Evolutionary conservation across 495 filamentous ascomycete species (phyloP).

Genomic region (Venustampulla echinocandica): DNA sequence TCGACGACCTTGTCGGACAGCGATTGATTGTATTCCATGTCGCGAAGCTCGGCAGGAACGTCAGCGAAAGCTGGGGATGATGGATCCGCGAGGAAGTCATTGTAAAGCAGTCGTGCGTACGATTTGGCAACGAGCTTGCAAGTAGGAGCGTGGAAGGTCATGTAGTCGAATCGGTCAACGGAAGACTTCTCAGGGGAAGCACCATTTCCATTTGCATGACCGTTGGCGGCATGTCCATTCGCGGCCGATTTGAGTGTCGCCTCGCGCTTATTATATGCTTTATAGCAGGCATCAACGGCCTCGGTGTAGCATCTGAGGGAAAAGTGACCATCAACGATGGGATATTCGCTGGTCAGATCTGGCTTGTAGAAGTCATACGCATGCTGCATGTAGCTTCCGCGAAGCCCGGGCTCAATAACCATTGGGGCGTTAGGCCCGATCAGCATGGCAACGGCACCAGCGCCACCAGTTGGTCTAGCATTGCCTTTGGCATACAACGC

Average conservation of each 20-base stretch:
- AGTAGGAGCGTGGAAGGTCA: conserved; percentile 91
- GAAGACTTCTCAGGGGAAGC: conserved; percentile 49
- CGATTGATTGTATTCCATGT: conserved; percentile 77
- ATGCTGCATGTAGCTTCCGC: conserved; percentile 88
- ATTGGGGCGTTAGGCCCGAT: conserved; percentile 89
- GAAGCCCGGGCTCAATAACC: conserved; percentile 83
- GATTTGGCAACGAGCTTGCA: conserved; percentile 98
- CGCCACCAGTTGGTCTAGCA: conserved; percentile 91
- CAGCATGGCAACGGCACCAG: conserved; percentile 88
- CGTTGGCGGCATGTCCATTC: conserved; percentile 46
- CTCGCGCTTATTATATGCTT: conserved; percentile 85
- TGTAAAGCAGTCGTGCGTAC: conserved; percentile 91
- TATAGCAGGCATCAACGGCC: conserved; percentile 93
- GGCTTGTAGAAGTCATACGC: conserved; percentile 99
- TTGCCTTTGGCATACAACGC: conserved; percentile 95
- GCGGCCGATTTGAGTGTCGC: conserved; percentile 49
- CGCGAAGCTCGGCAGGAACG: conserved; percentile 75
- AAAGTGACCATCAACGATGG: conserved; percentile 92
- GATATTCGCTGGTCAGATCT: conserved; percentile 95
- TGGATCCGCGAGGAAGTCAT: conserved; percentile 82
- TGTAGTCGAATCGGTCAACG: conserved; percentile 90
- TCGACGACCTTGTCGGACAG: conserved; percentile 88
- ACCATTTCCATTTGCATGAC: conserved; percentile 46
- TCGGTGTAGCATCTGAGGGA: conserved; percentile 93
- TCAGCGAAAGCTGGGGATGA: conserved; percentile 70